A percentile compares a stretch with the other conserved stretches of the same genome.
Conservation (phyloP, 148 eudicot species). For the Salicornia ramosissima region DNA sequence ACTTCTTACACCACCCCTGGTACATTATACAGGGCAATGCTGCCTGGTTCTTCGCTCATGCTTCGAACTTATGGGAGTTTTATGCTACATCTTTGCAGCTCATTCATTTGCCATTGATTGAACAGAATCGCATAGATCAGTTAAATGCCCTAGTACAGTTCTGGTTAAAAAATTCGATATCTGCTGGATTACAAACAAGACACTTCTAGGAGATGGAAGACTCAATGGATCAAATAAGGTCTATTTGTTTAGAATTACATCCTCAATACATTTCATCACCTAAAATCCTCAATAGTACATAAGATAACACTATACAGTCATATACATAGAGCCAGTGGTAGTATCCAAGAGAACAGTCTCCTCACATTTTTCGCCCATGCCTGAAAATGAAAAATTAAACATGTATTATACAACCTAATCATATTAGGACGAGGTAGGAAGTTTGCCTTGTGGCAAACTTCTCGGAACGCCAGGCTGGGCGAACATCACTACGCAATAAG, state of each 20-base stretch:
- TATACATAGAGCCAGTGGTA: background rate
- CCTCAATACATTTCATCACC: background rate
- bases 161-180: too few species aligned
- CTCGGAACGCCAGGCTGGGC: too few species aligned
- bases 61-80: background rate
- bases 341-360: background rate
- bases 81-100: background rate
- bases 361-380: slow-evolving; percentile 44
- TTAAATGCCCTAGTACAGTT: background rate
- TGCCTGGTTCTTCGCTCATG: background rate
- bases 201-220: too few species aligned
- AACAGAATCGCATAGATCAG: background rate
- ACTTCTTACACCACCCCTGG: too few species aligned
- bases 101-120: background rate
- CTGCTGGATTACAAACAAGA: too few species aligned
- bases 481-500: too few species aligned
- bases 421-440: background rate
- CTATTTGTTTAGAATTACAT: too few species aligned
- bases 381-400: slow-evolving; percentile 16
- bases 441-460: too few species aligned
- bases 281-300: background rate
- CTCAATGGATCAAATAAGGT: too few species aligned
- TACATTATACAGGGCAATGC: background rate
- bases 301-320: background rate
- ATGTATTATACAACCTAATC: slow-evolving; percentile 1